Base-by-base conservation (phyloP, 1,139 yeast species). In the Sugiyamaella castrensis region DNA sequence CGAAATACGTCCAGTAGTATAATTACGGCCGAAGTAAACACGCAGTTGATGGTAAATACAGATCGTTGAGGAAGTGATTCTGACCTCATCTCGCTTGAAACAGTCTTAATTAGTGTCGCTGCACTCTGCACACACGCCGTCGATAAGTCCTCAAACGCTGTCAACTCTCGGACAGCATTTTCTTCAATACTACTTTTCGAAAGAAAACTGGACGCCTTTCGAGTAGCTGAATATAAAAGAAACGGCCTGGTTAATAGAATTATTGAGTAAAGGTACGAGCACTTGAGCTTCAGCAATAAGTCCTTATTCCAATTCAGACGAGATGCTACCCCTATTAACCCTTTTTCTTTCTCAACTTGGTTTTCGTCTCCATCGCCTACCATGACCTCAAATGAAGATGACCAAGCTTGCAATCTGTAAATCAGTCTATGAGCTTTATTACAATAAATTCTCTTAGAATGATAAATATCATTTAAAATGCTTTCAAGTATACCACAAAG, bases 101-200 rank as follows among this genome's bases (percentile, higher is more conserved):
- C 41, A 10, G 26, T 16, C 28, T 37, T 37, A 13, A 37, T 19
- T 10, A 37, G n/a, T 11, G 31, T 37, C 19, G 33, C 27, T n/a
- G 41, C 41, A 37, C 31, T 16, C 8, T 37, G 41, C 6, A 37
- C 31, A 13, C 41, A 37, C 7, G 41, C 41, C n/a, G 27, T 11
- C 4, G 41, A 37, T 19, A 19, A 19, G 3, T 19, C 24, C 24
- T 19, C 24, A 16, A 37, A 11, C 4, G 30, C 33, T 16, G 19
- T 7, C 13, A 37, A 37, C 6, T 37, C 33, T 16, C 15, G 4
- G 24, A 37, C 15, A 11, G 6, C 24, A 15, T 19, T 13, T 11
- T 15, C 31, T 12, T 12, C 31, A 13, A 24, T 15, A 7, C 13
- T 19, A 11, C 40, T 5, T 10, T 19, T 19, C 12, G 41, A 15